phyloP scores from a whole-genome alignment of 208 protist species.

The Tetramitus jugosus region DNA sequence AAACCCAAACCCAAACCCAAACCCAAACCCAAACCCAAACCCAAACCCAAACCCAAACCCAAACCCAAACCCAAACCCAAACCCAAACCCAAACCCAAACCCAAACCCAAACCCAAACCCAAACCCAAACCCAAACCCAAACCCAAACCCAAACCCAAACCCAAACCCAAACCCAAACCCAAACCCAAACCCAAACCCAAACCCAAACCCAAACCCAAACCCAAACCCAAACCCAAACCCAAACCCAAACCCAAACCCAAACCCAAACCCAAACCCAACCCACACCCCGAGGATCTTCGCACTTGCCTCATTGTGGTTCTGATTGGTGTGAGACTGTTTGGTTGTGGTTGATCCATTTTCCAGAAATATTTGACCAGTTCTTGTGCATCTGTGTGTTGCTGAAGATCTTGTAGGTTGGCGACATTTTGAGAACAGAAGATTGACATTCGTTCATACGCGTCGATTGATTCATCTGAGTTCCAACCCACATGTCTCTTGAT shows the following conservation, averaged over 20 bases:
- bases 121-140: background rate
- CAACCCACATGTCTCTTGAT: too few species aligned
- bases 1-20: background rate
- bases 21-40: background rate
- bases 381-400: too few species aligned
- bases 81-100: background rate
- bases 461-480: too few species aligned
- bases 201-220: background rate
- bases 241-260: conserved; percentile 2
- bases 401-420: too few species aligned
- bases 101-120: background rate
- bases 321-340: too few species aligned
- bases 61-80: background rate
- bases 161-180: background rate
- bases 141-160: background rate
- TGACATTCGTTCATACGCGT: too few species aligned
- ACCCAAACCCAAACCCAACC: conserved; percentile 15
- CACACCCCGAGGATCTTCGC: too few species aligned
- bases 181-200: background rate
- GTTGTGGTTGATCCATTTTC: too few species aligned
- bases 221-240: background rate
- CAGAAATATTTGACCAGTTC: too few species aligned
- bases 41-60: background rate
- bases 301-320: background rate
- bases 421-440: too few species aligned